phyloP scores from a whole-genome alignment of 495 filamentous ascomycete species.

The Daldinia vernicosa region DNA sequence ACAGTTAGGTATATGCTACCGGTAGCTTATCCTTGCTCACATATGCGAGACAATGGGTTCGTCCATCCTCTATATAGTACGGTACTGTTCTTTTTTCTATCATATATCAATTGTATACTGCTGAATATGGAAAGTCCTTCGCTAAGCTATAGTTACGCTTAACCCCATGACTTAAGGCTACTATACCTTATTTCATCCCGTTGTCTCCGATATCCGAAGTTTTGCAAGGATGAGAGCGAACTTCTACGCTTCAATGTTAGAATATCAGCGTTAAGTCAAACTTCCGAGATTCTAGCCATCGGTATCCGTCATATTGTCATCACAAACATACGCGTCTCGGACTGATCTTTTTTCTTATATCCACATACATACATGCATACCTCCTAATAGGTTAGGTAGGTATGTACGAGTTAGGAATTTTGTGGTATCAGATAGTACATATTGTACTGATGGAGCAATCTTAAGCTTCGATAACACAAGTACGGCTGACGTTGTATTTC shows the following conservation, averaged over 20 bases:
- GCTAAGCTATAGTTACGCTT: neutral
- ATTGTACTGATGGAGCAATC: slow-evolving; percentile 10
- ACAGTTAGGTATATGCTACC: neutral
- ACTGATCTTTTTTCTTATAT: neutral
- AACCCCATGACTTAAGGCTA: neutral
- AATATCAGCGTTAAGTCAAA: neutral
- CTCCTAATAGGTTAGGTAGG: too few species aligned
- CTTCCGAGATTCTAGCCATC: neutral
- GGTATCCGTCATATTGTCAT: neutral
- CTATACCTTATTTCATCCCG: neutral
- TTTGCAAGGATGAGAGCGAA: neutral
- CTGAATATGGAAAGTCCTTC: neutral
- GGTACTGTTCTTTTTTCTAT: slow-evolving; percentile 13
- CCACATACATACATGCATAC: neutral
- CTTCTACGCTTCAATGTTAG: neutral
- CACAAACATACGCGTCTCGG: neutral
- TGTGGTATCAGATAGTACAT: neutral
- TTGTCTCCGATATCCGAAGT: neutral
- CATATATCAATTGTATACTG: neutral
- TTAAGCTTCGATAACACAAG: slow-evolving; percentile 22
- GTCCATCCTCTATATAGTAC: neutral
- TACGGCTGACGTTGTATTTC: slow-evolving; percentile 22
- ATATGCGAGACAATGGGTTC: slow-evolving; percentile 3
- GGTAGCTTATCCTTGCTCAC: slow-evolving; percentile 26
- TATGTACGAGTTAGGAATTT: neutral